Evolutionary conservation across 768 basidiomycete species (phyloP).

Genomic region (Amanita polypyramis): DNA sequence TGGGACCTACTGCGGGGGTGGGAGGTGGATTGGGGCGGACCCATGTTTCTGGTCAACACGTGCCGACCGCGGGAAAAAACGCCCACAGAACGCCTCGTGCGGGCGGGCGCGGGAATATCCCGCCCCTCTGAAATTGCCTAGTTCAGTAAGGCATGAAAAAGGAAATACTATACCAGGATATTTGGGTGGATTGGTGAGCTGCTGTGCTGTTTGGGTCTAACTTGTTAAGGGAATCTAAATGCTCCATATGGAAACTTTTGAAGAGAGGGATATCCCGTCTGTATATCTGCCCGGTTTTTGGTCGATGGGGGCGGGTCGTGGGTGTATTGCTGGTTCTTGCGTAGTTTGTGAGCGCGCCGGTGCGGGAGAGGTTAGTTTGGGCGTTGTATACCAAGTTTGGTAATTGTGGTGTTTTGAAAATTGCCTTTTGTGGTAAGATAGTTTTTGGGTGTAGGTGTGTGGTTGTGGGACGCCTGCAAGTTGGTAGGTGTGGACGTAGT

Average conservation of each 20-base stretch:
- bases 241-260: neutral
- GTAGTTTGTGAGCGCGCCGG: neutral
- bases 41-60: slow-evolving; percentile 12
- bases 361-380: neutral
- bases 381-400: neutral
- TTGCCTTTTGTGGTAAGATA: neutral
- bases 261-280: neutral
- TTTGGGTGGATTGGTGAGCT: slow-evolving; percentile 4
- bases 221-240: slow-evolving; percentile 1
- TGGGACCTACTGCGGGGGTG: slow-evolving; percentile 1
- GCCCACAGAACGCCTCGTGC: neutral
- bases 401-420: neutral
- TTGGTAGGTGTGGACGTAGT: neutral
- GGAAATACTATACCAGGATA: slow-evolving; percentile 3
- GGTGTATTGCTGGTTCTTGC: neutral
- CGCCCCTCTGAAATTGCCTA: slow-evolving; percentile 2
- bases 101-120: neutral
- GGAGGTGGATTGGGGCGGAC: slow-evolving; percentile 15
- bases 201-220: neutral
- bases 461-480: too few species aligned
- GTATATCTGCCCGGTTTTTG: neutral
- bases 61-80: neutral
- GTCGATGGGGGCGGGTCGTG: neutral
- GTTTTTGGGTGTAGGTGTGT: neutral
- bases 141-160: neutral